These are phyloP conservation scores for Ceratocystis diversiconidia DNA, from an alignment of 2,329 filamentous ascomycete genomes.

Conservation along the genomic window DNA sequence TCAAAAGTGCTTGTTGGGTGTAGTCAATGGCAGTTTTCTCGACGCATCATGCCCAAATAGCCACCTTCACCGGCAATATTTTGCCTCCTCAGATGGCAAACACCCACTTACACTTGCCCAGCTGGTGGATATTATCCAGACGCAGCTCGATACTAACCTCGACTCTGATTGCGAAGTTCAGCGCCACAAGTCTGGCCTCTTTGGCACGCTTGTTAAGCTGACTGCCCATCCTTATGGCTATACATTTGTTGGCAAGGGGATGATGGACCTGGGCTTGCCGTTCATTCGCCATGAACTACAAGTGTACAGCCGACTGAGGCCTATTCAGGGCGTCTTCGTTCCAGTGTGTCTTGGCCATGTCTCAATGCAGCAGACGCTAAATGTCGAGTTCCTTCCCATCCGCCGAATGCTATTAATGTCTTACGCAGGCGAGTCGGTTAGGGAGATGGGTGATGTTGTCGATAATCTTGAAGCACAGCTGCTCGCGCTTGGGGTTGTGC, in stretches of 20 bases:
- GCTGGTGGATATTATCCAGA: background rate
- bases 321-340: background rate
- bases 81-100: background rate
- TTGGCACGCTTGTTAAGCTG: background rate
- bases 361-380: background rate
- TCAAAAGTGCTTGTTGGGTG: background rate
- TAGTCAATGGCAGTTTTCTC: background rate
- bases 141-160: background rate
- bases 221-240: slow-evolving; percentile 1
- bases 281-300: background rate
- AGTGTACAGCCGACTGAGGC: background rate
- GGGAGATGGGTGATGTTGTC: no score
- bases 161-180: background rate
- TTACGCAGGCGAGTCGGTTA: no score
- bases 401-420: no score
- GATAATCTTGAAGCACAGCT: no score
- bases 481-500: no score
- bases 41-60: background rate
- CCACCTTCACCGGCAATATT: background rate
- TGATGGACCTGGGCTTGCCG: background rate
- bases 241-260: slow-evolving; percentile 5
- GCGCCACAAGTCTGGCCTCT: background rate
- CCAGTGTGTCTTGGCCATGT: background rate
- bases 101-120: background rate
- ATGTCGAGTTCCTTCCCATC: background rate